These are phyloP conservation scores for Stenogyne calaminthoides DNA, from an alignment of 305 asterid genomes.

Conservation along the genomic window DNA sequence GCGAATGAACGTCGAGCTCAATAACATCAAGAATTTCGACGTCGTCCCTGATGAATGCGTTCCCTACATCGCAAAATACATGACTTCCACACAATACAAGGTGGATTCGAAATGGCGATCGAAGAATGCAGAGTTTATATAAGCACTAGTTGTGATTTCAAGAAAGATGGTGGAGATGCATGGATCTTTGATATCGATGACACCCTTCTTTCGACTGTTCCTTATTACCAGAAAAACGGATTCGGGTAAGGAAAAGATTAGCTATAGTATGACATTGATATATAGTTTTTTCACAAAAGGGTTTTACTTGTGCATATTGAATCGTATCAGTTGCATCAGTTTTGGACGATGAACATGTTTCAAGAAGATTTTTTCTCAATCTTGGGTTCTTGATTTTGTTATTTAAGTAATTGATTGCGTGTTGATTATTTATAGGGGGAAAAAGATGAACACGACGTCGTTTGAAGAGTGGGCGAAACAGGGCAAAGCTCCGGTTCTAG, in stretches of 20 bases:
- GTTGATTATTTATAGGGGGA: conserved; percentile 34
- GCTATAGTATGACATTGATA: too few relatives aligned
- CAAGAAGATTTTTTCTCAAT: too few relatives aligned
- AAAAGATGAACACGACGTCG: conserved; percentile 44
- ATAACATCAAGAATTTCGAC: conserved; percentile 54
- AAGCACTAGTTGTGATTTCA: conserved; percentile 45
- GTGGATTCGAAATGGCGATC: conserved; percentile 62
- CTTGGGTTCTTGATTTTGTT: not conserved
- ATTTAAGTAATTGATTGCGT: not conserved
- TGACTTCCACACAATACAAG: conserved; percentile 69
- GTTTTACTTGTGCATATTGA: too few relatives aligned
- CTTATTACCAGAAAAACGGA: conserved; percentile 69
- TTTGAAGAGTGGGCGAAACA: conserved; percentile 64
- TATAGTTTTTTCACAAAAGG: too few relatives aligned
- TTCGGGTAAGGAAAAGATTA: conserved; percentile 48
- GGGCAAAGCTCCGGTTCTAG: conserved; percentile 63
- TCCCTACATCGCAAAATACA: conserved; percentile 53
- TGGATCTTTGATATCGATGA: conserved; percentile 79
- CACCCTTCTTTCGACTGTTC: conserved; percentile 68
- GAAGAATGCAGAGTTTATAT: conserved; percentile 55
- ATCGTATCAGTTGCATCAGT: too few relatives aligned
- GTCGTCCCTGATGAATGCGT: conserved; percentile 73
- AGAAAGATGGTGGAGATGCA: conserved; percentile 62
- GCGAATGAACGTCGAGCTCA: conserved; percentile 76
- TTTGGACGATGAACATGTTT: too few relatives aligned